phyloP scores from a whole-genome alignment of 2,329 filamentous ascomycete genomes.

The Pseudocercospora crystallina region DNA sequence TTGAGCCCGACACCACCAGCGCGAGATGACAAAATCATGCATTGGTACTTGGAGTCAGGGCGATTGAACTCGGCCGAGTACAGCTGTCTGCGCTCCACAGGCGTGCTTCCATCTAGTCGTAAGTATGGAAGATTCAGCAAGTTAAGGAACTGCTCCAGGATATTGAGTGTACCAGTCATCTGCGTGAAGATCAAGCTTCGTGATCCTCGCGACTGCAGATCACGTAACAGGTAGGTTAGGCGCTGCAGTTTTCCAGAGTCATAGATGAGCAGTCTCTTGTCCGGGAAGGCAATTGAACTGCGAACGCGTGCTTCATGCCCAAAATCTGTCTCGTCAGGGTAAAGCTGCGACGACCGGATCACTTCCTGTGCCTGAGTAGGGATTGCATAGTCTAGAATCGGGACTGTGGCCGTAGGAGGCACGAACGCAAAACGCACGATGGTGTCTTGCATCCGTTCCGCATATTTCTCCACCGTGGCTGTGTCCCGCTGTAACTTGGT shows the following conservation, averaged over 20 bases:
- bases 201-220: constrained; percentile 84
- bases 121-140: constrained; percentile 97
- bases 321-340: constrained; percentile 64
- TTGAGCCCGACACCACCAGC: constrained; percentile 96
- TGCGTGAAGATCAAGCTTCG: constrained; percentile 98
- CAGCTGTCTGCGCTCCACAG: constrained; percentile 92
- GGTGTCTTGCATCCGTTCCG: constrained; percentile 68
- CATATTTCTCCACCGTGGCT: constrained; percentile 71
- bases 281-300: constrained; percentile 91
- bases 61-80: constrained; percentile 92
- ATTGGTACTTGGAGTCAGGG: constrained; percentile 84
- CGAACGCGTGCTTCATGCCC: constrained; percentile 94
- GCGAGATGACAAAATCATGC: constrained; percentile 91
- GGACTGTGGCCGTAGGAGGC: constrained; percentile 82
- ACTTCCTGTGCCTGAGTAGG: constrained; percentile 25
- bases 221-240: constrained; percentile 79
- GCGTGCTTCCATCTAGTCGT: constrained; percentile 92
- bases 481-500: constrained; percentile 29
- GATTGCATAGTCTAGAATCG: constrained; percentile 30
- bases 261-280: constrained; percentile 93
- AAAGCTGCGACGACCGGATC: constrained; percentile 25
- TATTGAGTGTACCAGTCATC: constrained; percentile 98
- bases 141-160: constrained; percentile 95
- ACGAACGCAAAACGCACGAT: constrained; percentile 90
- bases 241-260: constrained; percentile 96